These are phyloP conservation scores for Dorcoceras hygrometricum DNA, from an alignment of 257 asterid genomes.

Conservation along the genomic window DNA sequence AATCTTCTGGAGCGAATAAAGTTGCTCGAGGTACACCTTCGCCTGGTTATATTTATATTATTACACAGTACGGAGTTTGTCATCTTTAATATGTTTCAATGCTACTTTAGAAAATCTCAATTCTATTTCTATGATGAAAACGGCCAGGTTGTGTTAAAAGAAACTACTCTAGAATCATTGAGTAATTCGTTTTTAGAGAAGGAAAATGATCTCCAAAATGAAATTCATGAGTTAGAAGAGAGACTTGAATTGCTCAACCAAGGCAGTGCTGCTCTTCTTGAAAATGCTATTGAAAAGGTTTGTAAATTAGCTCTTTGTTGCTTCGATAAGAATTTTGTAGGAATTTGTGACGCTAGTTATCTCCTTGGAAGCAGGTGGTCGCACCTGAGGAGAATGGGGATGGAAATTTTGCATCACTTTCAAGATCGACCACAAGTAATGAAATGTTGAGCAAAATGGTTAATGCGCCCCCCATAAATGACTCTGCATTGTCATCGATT, in stretches of 20 bases:
- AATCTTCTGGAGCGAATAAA: constrained; percentile 70
- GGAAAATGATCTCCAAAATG: constrained; percentile 65
- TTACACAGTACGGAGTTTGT: background rate
- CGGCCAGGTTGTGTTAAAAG: constrained; percentile 69
- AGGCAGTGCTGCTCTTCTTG: constrained; percentile 34
- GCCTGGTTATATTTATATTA: constrained; percentile 10
- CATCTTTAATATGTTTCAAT: constrained; percentile 5
- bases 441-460: constrained; percentile 20
- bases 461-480: background rate
- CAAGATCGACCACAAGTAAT: constrained; percentile 16
- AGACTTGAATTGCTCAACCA: constrained; percentile 49
- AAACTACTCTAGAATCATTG: constrained; percentile 62
- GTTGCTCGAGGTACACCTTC: constrained; percentile 70
- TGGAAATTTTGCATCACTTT: constrained; percentile 1
- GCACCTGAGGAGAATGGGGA: constrained; percentile 26
- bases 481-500: constrained; percentile 18
- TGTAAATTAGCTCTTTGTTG: background rate
- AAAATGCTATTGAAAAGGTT: constrained; percentile 25
- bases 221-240: constrained; percentile 63
- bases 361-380: constrained; percentile 30
- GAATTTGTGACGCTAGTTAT: background rate
- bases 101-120: constrained; percentile 6
- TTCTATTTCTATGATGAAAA: constrained; percentile 28
- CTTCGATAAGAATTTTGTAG: background rate
- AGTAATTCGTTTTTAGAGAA: constrained; percentile 59